phyloP scores from a whole-genome alignment of 2,329 filamentous ascomycete genomes.

The Colletotrichum sp. region DNA sequence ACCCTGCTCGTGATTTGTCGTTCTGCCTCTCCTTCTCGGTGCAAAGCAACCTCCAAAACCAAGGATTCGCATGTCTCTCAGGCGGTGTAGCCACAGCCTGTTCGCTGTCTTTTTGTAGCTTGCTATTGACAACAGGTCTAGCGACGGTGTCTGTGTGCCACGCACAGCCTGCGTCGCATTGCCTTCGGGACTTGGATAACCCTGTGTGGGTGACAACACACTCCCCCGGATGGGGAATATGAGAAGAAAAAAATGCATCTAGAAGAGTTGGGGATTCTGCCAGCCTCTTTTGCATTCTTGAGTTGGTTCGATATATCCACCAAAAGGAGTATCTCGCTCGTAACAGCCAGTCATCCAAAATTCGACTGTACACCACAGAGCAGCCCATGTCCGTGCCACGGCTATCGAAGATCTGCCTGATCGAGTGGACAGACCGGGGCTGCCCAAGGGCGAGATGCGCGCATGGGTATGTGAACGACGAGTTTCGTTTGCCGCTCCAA shows the following conservation, averaged over 20 bases:
- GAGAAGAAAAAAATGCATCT: not conserved
- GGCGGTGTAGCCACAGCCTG: conserved; percentile 12
- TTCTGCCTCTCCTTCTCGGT: not conserved
- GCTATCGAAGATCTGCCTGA: conserved; percentile 8
- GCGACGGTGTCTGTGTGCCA: conserved; percentile 10
- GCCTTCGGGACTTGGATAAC: conserved; percentile 16
- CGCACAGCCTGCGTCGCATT: conserved; percentile 10
- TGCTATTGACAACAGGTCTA: not conserved
- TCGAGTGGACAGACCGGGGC: conserved; percentile 7
- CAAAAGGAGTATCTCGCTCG: not conserved
- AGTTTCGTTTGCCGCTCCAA: not conserved
- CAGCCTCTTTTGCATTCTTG: not conserved
- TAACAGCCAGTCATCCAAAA: not conserved
- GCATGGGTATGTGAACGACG: not conserved
- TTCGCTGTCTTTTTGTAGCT: not conserved
- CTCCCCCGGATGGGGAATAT: conserved; percentile 8
- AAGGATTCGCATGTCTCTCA: conserved; percentile 15
- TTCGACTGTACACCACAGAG: not conserved
- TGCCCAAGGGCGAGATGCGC: not conserved
- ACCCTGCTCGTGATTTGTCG: not conserved
- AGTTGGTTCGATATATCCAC: not conserved
- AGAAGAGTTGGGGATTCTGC: not conserved
- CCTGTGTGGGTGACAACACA: not conserved
- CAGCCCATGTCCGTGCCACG: conserved; percentile 13
- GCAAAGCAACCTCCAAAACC: not conserved